Percentiles rank a stretch among this genome's conserved stretches.
Conservation (phyloP, 371 early-diverging fungal genomes). For the Mortierella sp. region DNA sequence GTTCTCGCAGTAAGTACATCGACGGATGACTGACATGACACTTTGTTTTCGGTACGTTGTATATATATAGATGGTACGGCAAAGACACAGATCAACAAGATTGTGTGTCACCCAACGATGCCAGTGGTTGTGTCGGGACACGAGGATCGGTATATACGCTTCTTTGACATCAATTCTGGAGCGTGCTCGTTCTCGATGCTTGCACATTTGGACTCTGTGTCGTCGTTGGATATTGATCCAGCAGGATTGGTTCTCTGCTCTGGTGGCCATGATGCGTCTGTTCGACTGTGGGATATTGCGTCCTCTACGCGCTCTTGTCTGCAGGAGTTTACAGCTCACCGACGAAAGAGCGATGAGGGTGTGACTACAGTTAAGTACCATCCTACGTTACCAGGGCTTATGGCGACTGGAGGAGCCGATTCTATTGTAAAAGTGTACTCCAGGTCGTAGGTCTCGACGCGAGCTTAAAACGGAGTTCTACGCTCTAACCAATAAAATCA, state of each 20-base stretch:
- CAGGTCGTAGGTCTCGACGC: not conserved
- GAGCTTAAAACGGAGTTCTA: not conserved
- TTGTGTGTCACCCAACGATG: constrained; percentile 85
- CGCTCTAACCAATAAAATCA: not conserved
- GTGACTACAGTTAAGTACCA: constrained; percentile 81
- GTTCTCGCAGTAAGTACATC: too few relatives aligned
- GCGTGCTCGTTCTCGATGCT: constrained; percentile 46
- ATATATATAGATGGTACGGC: constrained; percentile 70
- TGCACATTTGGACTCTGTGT: constrained; percentile 59
- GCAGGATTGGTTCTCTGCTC: constrained; percentile 79
- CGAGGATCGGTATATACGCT: constrained; percentile 84
- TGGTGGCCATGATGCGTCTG: constrained; percentile 88
- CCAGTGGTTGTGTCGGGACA: constrained; percentile 82
- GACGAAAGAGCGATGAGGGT: constrained; percentile 85
- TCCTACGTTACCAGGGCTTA: constrained; percentile 64
- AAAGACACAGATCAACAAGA: constrained; percentile 83
- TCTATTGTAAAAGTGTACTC: constrained; percentile 65
- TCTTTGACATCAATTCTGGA: constrained; percentile 74
- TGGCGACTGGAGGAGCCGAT: constrained; percentile 88
- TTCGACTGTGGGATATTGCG: constrained; percentile 85
- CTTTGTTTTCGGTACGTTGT: too few relatives aligned
- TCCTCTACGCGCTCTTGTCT: constrained; percentile 70
- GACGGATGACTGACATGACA: constrained; percentile 35
- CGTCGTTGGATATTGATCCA: constrained; percentile 79
- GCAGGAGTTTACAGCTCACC: constrained; percentile 85